Base-by-base conservation (phyloP, 176 grass and related monocot species). In the Rhynchospora tenuis region DNA sequence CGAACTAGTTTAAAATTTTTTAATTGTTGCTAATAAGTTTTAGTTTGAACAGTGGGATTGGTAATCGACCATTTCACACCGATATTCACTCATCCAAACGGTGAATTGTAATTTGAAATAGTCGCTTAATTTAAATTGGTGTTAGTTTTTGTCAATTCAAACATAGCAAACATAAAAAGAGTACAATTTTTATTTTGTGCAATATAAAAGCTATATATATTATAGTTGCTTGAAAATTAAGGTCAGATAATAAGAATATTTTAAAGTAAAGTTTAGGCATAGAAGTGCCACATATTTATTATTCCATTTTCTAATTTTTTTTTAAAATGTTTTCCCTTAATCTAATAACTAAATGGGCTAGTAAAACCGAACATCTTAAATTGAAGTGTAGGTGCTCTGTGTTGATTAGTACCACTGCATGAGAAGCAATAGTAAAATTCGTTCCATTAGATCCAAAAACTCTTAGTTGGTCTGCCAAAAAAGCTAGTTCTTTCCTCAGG, bases 381-480 rank as follows among this genome's bases (percentile, higher is more conserved):
- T 46, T 64, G 63, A 33, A 66, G 63, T 13, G 31, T 33, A 33
- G 15, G 38, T 70, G 33, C 8, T 20, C 8, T 71, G 66, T 29
- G 17, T 46, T 71, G 67, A 22, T n/a, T 47, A 62, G 17, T 47
- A 72, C 43, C 9, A 24, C 3, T 59, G 17, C 26, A 79, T 42
- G 28, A 59, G 51, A 20, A 29, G 55, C 14, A 33, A 79, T 6
- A 81, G n/a, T 33, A 45, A 8, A 24, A 24, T 23, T n/a, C 47
- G 31, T 62, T 28, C 14, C n/a, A 81, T 64, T 9, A 81, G 79
- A 81, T 47, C 31, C 31, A n/a, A 47, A 68, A 84, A 28, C 9
- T 28, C 20, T 72, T 74, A 19, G 64, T 74, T 46, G 47, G 66
- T 73, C 42, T 73, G 47, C 31, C 62, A 70, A 48, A 44, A 44